These are phyloP conservation scores for Plasmodium chabaudi DNA, from an alignment of 169 alveolate genomes.

Conservation along the genomic window DNA sequence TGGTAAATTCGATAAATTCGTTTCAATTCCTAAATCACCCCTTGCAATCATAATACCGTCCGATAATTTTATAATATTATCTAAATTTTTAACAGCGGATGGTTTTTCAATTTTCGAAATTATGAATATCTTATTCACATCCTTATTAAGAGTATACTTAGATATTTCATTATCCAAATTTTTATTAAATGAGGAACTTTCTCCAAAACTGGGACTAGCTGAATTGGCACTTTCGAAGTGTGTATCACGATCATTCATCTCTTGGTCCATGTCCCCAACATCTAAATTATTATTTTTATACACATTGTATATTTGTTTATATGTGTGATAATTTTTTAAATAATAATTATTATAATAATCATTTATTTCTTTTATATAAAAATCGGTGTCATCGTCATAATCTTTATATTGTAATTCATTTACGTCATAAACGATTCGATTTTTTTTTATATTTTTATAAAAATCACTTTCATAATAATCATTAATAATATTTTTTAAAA, in stretches of 20 bases:
- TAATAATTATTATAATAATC: constrained; percentile 69
- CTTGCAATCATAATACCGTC: constrained; percentile 99
- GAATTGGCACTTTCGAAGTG: neutral
- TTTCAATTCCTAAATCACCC: constrained; percentile 98
- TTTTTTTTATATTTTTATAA: constrained; percentile 78
- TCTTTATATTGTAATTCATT: constrained; percentile 48
- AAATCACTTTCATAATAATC: constrained; percentile 81
- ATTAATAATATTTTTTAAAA: constrained; percentile 80
- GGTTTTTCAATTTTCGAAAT: constrained; percentile 97
- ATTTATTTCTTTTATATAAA: constrained; percentile 69
- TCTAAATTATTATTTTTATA: constrained; percentile 50
- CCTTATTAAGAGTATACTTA: constrained; percentile 19
- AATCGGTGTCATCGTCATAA: constrained; percentile 57
- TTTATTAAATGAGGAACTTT: constrained; percentile 7
- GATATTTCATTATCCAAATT: constrained; percentile 70
- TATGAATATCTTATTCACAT: constrained; percentile 84
- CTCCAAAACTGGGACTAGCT: neutral
- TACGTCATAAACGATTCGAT: constrained; percentile 68
- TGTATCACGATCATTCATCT: neutral
- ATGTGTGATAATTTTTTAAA: constrained; percentile 43
- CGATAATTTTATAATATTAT: constrained; percentile 91
- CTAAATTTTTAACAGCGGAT: constrained; percentile 93
- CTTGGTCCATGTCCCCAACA: constrained; percentile 1
- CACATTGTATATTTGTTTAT: constrained; percentile 45
- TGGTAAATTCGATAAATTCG: constrained; percentile 94